Percentiles rank a stretch among this genome's conserved stretches.
Conservation (phyloP, 169 alveolate species). For the Theileria equi region DNA sequence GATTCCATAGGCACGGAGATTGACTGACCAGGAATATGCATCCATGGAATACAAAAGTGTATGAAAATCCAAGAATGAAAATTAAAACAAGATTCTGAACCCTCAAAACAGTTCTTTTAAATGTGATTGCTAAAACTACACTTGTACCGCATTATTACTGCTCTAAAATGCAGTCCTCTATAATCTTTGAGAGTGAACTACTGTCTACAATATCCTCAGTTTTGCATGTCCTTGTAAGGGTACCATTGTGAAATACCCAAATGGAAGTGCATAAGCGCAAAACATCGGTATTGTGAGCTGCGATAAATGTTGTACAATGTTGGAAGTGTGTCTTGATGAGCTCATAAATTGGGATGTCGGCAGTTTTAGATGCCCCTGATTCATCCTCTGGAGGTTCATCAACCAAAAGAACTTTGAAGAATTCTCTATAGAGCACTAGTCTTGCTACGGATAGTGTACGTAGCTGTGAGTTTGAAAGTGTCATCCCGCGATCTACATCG, state of each 20-base stretch:
- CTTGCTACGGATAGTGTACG: conserved; percentile 74
- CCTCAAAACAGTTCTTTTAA: too few species aligned
- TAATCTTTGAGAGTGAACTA: conserved; percentile 16
- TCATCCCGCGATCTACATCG: too few species aligned
- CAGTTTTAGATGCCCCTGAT: background rate
- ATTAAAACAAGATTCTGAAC: too few species aligned
- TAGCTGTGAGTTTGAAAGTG: conserved; percentile 50
- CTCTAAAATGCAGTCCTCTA: conserved; percentile 12
- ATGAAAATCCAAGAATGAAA: too few species aligned
- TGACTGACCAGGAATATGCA: too few species aligned
- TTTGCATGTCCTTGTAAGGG: conserved; percentile 6
- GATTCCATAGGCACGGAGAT: too few species aligned
- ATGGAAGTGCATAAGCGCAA: conserved; percentile 32
- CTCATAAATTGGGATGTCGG: conserved; percentile 41
- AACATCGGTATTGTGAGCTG: conserved; percentile 54
- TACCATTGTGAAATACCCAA: conserved; percentile 17
- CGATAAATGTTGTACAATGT: conserved; percentile 63
- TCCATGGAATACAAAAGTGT: too few species aligned
- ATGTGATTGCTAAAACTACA: too few species aligned
- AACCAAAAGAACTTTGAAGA: conserved; percentile 70
- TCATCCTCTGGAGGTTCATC: conserved; percentile 82
- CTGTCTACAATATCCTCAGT: conserved; percentile 3
- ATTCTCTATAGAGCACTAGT: conserved; percentile 66
- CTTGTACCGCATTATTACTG: too few species aligned
- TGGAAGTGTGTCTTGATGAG: conserved; percentile 33